These are phyloP conservation scores for Camelina neglecta DNA, from an alignment of 345 rosid genomes.

Conservation along the genomic window DNA sequence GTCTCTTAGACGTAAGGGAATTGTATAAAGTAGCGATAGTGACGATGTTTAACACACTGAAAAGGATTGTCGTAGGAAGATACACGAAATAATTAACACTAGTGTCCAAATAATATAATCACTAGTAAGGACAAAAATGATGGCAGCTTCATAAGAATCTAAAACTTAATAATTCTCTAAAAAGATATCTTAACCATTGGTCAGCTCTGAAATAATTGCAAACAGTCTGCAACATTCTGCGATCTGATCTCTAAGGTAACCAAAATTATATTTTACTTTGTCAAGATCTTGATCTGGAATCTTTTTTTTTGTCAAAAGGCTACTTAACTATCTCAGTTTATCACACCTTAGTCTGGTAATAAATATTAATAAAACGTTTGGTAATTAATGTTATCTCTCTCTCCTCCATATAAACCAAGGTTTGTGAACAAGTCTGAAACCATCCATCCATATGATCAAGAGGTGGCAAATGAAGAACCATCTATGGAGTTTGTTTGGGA, in stretches of 20 bases:
- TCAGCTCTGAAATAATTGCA: slow-evolving; percentile 34
- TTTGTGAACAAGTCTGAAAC: slow-evolving; percentile 13
- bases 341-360: background rate
- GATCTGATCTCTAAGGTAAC: slow-evolving; percentile 32
- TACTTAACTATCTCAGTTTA: slow-evolving; percentile 25
- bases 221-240: slow-evolving; percentile 41
- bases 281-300: slow-evolving; percentile 49
- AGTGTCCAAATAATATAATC: slow-evolving; percentile 3
- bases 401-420: slow-evolving; percentile 27
- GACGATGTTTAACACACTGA: slow-evolving; percentile 19
- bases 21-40: slow-evolving; percentile 21
- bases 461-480: slow-evolving; percentile 33
- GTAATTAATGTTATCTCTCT: slow-evolving; percentile 30
- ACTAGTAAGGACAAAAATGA: slow-evolving; percentile 15
- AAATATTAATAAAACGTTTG: background rate
- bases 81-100: slow-evolving; percentile 4
- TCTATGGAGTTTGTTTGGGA: slow-evolving; percentile 41
- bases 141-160: slow-evolving; percentile 34
- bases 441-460: slow-evolving; percentile 4
- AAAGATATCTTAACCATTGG: slow-evolving; percentile 14
- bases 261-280: slow-evolving; percentile 25
- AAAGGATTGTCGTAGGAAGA: slow-evolving; percentile 4
- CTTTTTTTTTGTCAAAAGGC: slow-evolving; percentile 33
- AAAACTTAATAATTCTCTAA: background rate
- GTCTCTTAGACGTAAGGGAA: slow-evolving; percentile 9